Conservation (phyloP, 163 green algal species). For the Prototheca cutis region DNA sequence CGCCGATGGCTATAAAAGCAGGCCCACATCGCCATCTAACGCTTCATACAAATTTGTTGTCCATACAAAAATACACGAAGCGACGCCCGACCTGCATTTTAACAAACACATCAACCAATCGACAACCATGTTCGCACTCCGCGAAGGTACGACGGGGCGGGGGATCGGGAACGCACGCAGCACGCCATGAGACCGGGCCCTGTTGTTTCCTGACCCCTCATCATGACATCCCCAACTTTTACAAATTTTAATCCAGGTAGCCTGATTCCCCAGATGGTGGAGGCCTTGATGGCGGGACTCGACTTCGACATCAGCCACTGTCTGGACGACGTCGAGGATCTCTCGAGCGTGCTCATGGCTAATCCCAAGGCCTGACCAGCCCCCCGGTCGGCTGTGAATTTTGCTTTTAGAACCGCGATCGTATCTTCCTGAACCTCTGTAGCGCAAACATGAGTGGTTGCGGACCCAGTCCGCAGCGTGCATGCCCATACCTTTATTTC, state of each 20-base stretch:
- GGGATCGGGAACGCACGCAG: neutral
- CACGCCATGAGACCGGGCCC: neutral
- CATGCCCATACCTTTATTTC: neutral
- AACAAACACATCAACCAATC: no score
- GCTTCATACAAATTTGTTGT: no score
- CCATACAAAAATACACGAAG: no score
- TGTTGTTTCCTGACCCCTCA: neutral
- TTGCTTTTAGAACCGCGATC: neutral
- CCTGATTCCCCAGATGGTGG: neutral
- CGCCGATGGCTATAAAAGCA: no score
- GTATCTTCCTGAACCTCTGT: neutral
- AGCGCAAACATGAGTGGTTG: no score
- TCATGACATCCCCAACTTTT: neutral
- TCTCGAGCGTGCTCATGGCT: neutral
- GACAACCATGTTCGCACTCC: no score
- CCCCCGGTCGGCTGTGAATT: neutral
- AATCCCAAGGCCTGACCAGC: neutral
- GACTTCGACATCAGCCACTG: neutral
- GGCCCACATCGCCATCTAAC: no score
- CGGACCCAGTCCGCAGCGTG: no score
- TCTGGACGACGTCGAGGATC: neutral
- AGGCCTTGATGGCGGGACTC: neutral
- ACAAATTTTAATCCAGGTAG: neutral
- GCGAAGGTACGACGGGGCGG: no score
- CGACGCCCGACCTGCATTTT: no score